These are phyloP conservation scores for Fusarium sp. DNA, from an alignment of 2,329 filamentous ascomycete species.

Conservation along the genomic window DNA sequence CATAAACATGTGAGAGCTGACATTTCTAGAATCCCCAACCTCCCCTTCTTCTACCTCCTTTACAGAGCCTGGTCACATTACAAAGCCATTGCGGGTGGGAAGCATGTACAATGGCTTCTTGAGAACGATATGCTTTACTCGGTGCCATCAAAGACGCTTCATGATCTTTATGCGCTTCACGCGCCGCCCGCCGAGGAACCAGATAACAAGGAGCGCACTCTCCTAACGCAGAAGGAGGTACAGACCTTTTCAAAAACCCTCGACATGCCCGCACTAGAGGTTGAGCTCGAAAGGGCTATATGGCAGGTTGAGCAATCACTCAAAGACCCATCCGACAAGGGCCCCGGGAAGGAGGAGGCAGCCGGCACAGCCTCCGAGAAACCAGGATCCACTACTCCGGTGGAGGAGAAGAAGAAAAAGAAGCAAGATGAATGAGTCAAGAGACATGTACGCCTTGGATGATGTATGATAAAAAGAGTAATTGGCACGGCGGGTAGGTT, in stretches of 20 bases:
- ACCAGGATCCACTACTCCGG: constrained; percentile 18
- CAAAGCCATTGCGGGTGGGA: constrained; percentile 83
- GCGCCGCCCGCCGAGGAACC: constrained; percentile 36
- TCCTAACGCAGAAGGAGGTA: constrained; percentile 62
- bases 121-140: constrained; percentile 73
- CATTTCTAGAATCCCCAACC: constrained; percentile 75
- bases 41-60: constrained; percentile 95
- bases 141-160: constrained; percentile 71
- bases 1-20: background rate
- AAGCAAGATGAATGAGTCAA: constrained; percentile 36
- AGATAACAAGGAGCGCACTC: constrained; percentile 46
- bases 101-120: constrained; percentile 82
- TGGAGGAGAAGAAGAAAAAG: constrained; percentile 34
- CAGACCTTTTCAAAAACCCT: constrained; percentile 67
- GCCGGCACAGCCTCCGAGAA: constrained; percentile 25
- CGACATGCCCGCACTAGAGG: constrained; percentile 71
- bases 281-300: constrained; percentile 77
- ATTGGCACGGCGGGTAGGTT: constrained; percentile 16
- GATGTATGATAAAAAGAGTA: constrained; percentile 40
- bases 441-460: constrained; percentile 17
- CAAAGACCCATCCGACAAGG: constrained; percentile 46
- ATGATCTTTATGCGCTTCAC: constrained; percentile 72
- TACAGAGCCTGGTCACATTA: constrained; percentile 94
- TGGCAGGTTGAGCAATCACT: constrained; percentile 71
- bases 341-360: constrained; percentile 21